phyloP scores from a whole-genome alignment of 139 green algal species.

The Ulvella scutata region DNA sequence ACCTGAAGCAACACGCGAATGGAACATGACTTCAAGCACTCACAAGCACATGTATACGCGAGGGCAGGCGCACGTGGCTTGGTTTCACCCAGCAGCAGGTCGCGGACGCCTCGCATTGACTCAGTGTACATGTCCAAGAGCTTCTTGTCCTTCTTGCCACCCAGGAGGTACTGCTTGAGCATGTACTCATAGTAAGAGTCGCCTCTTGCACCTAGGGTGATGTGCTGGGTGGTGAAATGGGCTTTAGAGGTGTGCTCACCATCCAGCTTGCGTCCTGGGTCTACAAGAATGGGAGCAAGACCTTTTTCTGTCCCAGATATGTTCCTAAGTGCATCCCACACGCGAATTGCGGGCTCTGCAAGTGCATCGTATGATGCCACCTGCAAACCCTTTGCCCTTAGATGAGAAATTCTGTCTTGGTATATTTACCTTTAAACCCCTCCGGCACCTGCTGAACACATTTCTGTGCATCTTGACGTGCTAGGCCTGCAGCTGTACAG shows the following conservation, averaged over 20 bases:
- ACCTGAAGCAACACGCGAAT: too few relatives aligned
- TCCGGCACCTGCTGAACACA: too few relatives aligned
- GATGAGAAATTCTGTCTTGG: too few relatives aligned
- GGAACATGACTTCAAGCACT: too few relatives aligned
- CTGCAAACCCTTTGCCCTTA: too few relatives aligned
- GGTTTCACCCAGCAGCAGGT: neutral
- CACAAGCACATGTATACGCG: too few relatives aligned
- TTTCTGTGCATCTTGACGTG: too few relatives aligned
- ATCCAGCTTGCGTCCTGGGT: too few relatives aligned
- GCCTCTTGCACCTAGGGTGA: conserved; percentile 27
- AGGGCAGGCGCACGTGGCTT: too few relatives aligned
- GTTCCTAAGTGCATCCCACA: conserved; percentile 8
- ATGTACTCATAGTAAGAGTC: conserved; percentile 60
- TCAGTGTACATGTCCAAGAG: neutral
- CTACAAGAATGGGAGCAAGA: conserved; percentile 8
- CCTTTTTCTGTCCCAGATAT: conserved; percentile 8
- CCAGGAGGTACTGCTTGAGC: conserved; percentile 56
- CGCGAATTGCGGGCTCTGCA: neutral
- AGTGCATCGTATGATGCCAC: neutral
- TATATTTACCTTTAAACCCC: too few relatives aligned
- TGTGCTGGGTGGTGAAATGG: conserved; percentile 3
- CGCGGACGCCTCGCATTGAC: neutral
- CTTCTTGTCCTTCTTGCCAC: conserved; percentile 13
- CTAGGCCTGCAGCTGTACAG: too few relatives aligned
- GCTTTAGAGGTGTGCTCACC: neutral